phyloP scores from a whole-genome alignment of 371 early-diverging fungal genomes.

The Blastocladiella emersonii region DNA sequence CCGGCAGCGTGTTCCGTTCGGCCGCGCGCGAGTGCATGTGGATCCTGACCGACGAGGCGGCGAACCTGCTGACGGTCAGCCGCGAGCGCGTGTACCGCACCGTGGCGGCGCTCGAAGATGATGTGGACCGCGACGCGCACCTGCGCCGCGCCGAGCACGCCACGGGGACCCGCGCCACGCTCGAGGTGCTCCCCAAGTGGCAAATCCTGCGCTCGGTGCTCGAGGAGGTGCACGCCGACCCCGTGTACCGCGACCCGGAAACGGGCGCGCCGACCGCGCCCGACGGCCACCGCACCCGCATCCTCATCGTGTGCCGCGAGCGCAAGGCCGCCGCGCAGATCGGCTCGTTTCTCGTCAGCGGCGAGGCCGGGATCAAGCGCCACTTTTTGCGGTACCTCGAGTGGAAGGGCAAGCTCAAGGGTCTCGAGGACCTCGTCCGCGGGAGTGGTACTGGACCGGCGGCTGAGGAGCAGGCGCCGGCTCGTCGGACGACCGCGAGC shows the following conservation, averaged over 20 bases:
- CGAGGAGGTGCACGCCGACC: slow-evolving; percentile 49
- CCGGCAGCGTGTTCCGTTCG: slow-evolving; percentile 13
- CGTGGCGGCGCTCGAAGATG: not conserved
- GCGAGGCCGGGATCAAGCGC: not conserved
- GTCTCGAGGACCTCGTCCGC: no score
- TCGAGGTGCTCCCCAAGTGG: slow-evolving; percentile 92
- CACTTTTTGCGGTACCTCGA: not conserved
- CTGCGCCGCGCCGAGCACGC: slow-evolving; percentile 27
- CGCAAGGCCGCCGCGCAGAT: not conserved
- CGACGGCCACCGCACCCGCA: not conserved
- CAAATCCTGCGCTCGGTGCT: slow-evolving; percentile 48
- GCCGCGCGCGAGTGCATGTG: slow-evolving; percentile 37
- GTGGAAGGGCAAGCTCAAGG: not conserved
- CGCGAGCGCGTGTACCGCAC: slow-evolving; percentile 37
- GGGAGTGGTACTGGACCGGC: no score
- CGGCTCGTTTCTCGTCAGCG: not conserved
- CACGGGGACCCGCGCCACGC: slow-evolving; percentile 41
- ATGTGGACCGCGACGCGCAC: not conserved
- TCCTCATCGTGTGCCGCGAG: not conserved
- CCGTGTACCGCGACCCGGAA: not conserved
- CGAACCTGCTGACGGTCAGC: slow-evolving; percentile 43
- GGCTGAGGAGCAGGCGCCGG: no score
- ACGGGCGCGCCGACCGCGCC: not conserved
- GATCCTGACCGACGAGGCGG: slow-evolving; percentile 75
- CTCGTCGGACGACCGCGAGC: not conserved